Evolutionary conservation across 257 asterid species (phyloP), one percentile per base, ranked within the genome.

Genomic region (Handroanthus guayacan): DNA sequence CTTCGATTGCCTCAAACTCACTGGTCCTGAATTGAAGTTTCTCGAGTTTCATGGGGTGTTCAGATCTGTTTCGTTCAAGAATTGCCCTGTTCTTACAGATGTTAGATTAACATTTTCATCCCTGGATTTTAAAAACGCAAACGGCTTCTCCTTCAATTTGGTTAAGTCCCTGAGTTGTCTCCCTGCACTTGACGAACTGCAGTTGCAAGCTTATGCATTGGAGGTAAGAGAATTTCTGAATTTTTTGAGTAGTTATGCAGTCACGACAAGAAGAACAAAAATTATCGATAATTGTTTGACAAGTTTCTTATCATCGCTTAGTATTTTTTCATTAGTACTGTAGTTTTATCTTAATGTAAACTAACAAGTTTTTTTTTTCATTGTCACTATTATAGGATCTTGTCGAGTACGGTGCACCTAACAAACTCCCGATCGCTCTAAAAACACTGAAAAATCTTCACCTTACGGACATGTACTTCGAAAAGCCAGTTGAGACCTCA

Each of bases 321-420:
- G 31, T 25, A 25, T 25, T 25, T 25, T 25, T 25, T 25, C 31
- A 25, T 25, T 25, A 25, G 31, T 25, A 25, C 31, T 25, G 31
- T 25, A 25, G 31, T 25, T 25, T 25, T 25, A 25, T 25, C 31
- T 25, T 25, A 25, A 25, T 25, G 31, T 25, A 25, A 25, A 25
- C 31, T 25, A 25, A 41, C 45, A 41, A 41, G 45, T 41, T 41
- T 41, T 10, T 48, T 41, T 41, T 41, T 10, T 48, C 7, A 65
- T 18, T 43, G 47, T 39, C 38, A 4, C 57, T 10, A 74, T 51
- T 80, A 14, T 82, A 89, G 95, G 87, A 84, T 75, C 91, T 87
- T 17, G 84, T 74, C 0, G 87, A 80, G 71, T 83, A 83, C 31
- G 92, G 89, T 1, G 87, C 89, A 4, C 92, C 90, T 2, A 69